phyloP scores from a whole-genome alignment of 1,284 basidiomycete genomes.

The Cronartium ribicola region DNA sequence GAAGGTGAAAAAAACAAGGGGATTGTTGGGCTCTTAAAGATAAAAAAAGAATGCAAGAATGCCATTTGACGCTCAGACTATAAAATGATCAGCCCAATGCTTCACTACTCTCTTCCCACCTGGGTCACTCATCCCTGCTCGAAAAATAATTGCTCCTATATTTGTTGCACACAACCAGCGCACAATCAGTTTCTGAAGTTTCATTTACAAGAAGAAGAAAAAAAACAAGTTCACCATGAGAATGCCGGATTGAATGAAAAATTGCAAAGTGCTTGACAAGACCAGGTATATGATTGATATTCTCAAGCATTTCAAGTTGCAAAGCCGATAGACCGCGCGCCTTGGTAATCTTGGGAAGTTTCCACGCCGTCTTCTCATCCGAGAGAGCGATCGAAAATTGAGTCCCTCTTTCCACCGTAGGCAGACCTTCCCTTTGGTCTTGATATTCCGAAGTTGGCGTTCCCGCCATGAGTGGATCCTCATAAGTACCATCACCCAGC shows the following conservation, averaged over 20 bases:
- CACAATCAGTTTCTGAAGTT: neutral
- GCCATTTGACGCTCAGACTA: neutral
- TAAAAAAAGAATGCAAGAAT: neutral
- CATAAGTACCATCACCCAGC: neutral
- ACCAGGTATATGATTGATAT: constrained; percentile 13
- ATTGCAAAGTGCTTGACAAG: constrained; percentile 18
- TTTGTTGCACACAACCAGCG: neutral
- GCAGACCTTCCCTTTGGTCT: neutral
- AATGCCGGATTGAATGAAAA: constrained; percentile 19
- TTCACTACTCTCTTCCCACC: constrained; percentile 4
- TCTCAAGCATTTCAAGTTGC: constrained; percentile 27
- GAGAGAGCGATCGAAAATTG: neutral
- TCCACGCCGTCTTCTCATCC: neutral
- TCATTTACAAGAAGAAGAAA: neutral
- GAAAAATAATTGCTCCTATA: constrained; percentile 29
- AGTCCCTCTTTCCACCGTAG: neutral
- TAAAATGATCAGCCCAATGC: constrained; percentile 32
- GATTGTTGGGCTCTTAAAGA: too few relatives aligned
- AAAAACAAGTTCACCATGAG: constrained; percentile 28
- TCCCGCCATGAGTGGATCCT: neutral
- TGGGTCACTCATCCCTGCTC: constrained; percentile 17
- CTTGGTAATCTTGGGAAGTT: neutral
- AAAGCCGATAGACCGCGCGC: constrained; percentile 18
- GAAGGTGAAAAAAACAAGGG: too few relatives aligned
- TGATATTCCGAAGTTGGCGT: neutral